Conservation (phyloP, 345 rosid species). For the Linum trigynum region DNA sequence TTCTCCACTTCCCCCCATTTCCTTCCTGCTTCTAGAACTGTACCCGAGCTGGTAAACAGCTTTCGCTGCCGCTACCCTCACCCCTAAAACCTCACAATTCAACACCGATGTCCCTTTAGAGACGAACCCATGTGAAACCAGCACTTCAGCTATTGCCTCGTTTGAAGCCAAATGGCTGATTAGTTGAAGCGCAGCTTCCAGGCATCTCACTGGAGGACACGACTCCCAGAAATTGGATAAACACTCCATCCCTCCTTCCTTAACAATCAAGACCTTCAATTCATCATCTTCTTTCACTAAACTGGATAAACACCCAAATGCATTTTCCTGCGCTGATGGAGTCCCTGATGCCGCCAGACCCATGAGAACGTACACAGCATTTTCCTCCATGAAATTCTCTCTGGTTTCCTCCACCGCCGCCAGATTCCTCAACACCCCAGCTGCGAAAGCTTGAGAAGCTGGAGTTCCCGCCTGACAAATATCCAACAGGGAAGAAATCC, state of each 20-base stretch:
- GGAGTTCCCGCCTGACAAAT: conserved; percentile 82
- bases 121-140: conserved; percentile 56
- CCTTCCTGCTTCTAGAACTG: conserved; percentile 51
- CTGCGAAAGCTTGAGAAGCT: conserved; percentile 73
- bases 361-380: conserved; percentile 48
- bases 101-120: conserved; percentile 36
- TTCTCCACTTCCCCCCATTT: conserved; percentile 42
- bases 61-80: conserved; percentile 64
- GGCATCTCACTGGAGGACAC: conserved; percentile 33
- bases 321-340: conserved; percentile 63
- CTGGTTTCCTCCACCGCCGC: conserved; percentile 46
- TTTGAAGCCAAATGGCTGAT: conserved; percentile 43
- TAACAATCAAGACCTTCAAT: conserved; percentile 50
- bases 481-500: conserved; percentile 66
- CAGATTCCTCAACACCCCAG: conserved; percentile 68
- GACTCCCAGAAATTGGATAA: conserved; percentile 80
- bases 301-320: conserved; percentile 65
- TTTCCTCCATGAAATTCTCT: conserved; percentile 71
- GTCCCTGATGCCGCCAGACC: conserved; percentile 64
- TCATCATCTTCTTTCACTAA: conserved; percentile 44
- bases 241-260: conserved; percentile 61
- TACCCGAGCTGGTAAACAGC: conserved; percentile 48
- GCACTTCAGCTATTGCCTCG: conserved; percentile 48
- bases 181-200: conserved; percentile 57
- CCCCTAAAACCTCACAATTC: conserved; percentile 54